A percentile compares a stretch with the other conserved stretches of the same genome.
Conservation (phyloP, 1,284 basidiomycete genomes). For the Filobasidium uniguttulatum region DNA sequence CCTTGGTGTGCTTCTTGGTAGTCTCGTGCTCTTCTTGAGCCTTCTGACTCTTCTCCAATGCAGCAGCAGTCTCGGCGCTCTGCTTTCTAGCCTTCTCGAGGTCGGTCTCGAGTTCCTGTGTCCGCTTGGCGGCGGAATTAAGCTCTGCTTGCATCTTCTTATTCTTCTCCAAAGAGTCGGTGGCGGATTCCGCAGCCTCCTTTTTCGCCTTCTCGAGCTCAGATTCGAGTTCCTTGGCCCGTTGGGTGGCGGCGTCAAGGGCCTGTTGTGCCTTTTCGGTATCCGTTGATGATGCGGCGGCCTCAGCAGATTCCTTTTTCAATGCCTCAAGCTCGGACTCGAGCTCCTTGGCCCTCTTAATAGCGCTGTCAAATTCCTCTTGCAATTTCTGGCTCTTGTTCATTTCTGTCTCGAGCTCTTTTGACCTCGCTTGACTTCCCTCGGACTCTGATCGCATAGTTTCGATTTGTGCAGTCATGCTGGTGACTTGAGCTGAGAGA, state of each 20-base stretch:
- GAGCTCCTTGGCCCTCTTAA: background rate
- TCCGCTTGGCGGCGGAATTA: constrained; percentile 17
- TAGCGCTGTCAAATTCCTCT: constrained; percentile 50
- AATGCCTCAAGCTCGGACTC: background rate
- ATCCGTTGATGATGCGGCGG: too few species aligned
- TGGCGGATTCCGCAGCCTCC: constrained; percentile 37
- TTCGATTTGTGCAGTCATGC: constrained; percentile 18
- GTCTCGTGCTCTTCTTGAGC: background rate
- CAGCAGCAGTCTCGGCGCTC: background rate
- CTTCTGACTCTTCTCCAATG: background rate
- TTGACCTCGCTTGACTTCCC: background rate
- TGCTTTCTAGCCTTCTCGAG: background rate
- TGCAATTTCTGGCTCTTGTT: constrained; percentile 64
- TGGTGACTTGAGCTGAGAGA: constrained; percentile 21
- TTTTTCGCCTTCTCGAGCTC: constrained; percentile 57
- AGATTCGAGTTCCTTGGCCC: background rate
- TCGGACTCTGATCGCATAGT: constrained; percentile 21
- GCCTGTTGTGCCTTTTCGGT: too few species aligned
- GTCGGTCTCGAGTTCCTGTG: constrained; percentile 2
- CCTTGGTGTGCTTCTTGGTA: background rate
- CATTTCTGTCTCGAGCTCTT: background rate
- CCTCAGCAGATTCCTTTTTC: background rate
- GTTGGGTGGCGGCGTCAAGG: background rate
- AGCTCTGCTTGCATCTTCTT: constrained; percentile 28
- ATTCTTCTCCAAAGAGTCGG: constrained; percentile 55